phyloP scores from a whole-genome alignment of 768 basidiomycete species.

The Solioccasus polychromus region DNA sequence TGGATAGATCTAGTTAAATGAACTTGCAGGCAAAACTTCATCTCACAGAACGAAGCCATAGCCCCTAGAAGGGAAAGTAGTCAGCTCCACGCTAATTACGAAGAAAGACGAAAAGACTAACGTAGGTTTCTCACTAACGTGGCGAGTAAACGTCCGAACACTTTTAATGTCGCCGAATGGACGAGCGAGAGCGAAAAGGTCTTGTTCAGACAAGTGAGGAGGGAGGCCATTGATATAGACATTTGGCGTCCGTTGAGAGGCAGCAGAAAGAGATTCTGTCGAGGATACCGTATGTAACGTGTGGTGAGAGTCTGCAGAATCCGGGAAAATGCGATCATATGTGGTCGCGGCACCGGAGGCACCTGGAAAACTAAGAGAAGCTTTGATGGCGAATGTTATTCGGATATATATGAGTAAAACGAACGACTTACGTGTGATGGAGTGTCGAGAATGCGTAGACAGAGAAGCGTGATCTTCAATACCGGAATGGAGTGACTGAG shows the following conservation, averaged over 20 bases:
- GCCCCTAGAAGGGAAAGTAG: slow-evolving; percentile 43
- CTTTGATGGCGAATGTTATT: slow-evolving; percentile 14
- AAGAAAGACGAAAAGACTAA: slow-evolving; percentile 27
- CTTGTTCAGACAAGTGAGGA: slow-evolving; percentile 78
- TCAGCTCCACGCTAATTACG: not conserved
- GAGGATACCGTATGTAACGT: slow-evolving; percentile 12
- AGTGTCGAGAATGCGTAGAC: slow-evolving; percentile 8
- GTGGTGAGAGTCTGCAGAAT: slow-evolving; percentile 12
- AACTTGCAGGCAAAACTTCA: not conserved
- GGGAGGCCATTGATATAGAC: slow-evolving; percentile 89
- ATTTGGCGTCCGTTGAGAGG: slow-evolving; percentile 54
- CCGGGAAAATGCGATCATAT: slow-evolving; percentile 9
- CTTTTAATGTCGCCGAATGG: slow-evolving; percentile 76
- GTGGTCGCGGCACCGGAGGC: slow-evolving; percentile 10
- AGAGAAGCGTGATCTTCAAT: slow-evolving; percentile 9
- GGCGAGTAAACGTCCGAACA: slow-evolving; percentile 80
- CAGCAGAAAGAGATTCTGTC: slow-evolving; percentile 9
- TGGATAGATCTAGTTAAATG: not conserved
- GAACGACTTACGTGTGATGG: slow-evolving; percentile 26
- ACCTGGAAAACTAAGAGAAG: slow-evolving; percentile 26
- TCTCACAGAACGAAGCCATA: slow-evolving; percentile 79
- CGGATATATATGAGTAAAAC: slow-evolving; percentile 5
- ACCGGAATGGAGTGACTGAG: slow-evolving; percentile 13
- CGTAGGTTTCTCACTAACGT: slow-evolving; percentile 69
- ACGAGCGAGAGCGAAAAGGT: slow-evolving; percentile 65